These are phyloP conservation scores for Xylaria scruposa DNA, from an alignment of 495 filamentous ascomycete genomes.

Conservation along the genomic window DNA sequence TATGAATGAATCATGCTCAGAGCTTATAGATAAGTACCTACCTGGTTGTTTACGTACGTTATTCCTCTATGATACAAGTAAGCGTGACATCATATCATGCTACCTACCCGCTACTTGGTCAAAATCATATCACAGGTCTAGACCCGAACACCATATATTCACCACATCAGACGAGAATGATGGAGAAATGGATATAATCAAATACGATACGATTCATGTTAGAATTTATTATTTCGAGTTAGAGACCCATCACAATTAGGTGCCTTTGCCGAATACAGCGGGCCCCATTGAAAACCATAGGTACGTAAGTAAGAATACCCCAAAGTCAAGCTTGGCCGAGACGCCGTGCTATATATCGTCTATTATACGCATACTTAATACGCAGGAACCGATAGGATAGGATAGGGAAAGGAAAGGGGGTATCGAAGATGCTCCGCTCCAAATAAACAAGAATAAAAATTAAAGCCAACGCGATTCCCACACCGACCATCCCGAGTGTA, in stretches of 20 bases:
- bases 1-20: neutral
- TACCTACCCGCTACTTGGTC: neutral
- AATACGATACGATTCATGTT: neutral
- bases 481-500: neutral
- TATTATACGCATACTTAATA: constrained; percentile 11
- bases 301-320: neutral
- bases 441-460: neutral
- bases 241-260: neutral
- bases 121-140: neutral
- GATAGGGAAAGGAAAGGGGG: neutral
- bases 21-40: too few relatives aligned
- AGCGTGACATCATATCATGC: neutral
- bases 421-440: constrained; percentile 13
- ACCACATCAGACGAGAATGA: neutral
- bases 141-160: neutral
- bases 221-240: neutral
- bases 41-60: neutral
- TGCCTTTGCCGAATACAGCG: neutral
- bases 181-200: neutral
- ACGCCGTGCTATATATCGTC: neutral
- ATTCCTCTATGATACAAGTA: neutral
- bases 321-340: neutral
- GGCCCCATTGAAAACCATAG: neutral
- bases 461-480: neutral
- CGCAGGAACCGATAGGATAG: neutral